Evolutionary conservation across 176 grass and related monocot genomes (phyloP).

Genomic region (Oryza longistaminata): DNA sequence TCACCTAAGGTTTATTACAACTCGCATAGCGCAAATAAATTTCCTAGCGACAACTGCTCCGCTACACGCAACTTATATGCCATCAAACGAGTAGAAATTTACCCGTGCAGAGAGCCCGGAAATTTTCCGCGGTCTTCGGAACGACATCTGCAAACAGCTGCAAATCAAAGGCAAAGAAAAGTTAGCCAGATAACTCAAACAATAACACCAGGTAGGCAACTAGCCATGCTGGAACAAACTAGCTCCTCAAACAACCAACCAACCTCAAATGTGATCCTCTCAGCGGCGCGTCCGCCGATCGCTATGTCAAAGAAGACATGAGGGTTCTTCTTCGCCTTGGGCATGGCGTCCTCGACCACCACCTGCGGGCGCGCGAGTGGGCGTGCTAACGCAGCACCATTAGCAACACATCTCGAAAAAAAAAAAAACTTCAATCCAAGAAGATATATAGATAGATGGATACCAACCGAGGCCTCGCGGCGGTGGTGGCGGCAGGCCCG

Average conservation of each 20-base stretch:
- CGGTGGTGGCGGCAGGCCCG: too few species aligned
- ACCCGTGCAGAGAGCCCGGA: constrained; percentile 82
- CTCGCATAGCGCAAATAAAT: neutral
- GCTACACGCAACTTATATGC: neutral
- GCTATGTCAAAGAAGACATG: constrained; percentile 69
- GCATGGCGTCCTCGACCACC: constrained; percentile 46
- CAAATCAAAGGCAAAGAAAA: neutral
- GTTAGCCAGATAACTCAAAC: neutral
- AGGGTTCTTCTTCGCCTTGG: constrained; percentile 60
- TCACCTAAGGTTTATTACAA: constrained; percentile 5
- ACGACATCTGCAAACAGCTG: constrained; percentile 71
- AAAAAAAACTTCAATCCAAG: neutral
- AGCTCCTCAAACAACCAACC: constrained; percentile 28
- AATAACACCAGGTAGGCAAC: neutral
- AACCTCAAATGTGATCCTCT: constrained; percentile 66
- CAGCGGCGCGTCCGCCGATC: constrained; percentile 24
- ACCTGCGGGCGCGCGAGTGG: constrained; percentile 16
- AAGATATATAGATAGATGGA: neutral
- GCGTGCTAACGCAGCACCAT: constrained; percentile 2
- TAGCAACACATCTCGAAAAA: constrained; percentile 5
- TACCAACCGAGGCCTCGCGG: neutral
- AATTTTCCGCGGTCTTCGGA: constrained; percentile 68
- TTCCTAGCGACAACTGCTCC: neutral
- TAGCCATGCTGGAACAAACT: neutral
- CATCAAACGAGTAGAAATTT: constrained; percentile 25